Conservation (phyloP, 2,329 filamentous ascomycete species). For the Aspergillus pseudonomiae region DNA sequence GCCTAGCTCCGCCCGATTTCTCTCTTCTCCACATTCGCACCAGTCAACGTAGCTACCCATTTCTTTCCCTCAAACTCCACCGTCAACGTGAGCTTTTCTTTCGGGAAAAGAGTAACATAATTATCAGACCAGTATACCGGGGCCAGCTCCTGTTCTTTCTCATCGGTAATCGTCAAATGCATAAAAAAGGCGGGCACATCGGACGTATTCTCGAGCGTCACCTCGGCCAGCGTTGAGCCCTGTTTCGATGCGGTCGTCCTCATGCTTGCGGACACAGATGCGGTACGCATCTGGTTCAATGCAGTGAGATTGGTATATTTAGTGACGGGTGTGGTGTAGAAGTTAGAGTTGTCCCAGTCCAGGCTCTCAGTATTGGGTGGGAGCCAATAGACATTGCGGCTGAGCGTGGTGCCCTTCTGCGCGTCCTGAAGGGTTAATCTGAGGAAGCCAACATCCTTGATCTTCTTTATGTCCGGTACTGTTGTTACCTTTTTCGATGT, state of each 20-base stretch:
- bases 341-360: slow-evolving; percentile 60
- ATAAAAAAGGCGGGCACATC: slow-evolving; percentile 62
- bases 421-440: slow-evolving; percentile 51
- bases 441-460: slow-evolving; percentile 54
- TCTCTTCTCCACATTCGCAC: slow-evolving; percentile 25
- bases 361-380: slow-evolving; percentile 51
- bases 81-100: slow-evolving; percentile 52
- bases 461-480: slow-evolving; percentile 34
- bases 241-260: background rate
- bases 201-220: slow-evolving; percentile 57
- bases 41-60: slow-evolving; percentile 24
- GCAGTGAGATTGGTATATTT: slow-evolving; percentile 54
- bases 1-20: background rate
- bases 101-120: slow-evolving; percentile 64
- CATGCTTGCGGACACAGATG: slow-evolving; percentile 40
- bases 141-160: slow-evolving; percentile 48
- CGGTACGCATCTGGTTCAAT: slow-evolving; percentile 45
- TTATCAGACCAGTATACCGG: slow-evolving; percentile 65
- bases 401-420: slow-evolving; percentile 40
- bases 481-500: slow-evolving; percentile 43
- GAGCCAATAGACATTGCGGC: slow-evolving; percentile 65
- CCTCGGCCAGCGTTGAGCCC: slow-evolving; percentile 22
- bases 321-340: slow-evolving; percentile 62
- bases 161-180: slow-evolving; percentile 54
- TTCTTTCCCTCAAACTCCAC: slow-evolving; percentile 30